A percentile compares a stretch with the other conserved stretches of the same genome.
phyloP scores from a whole-genome alignment of 805 yeast genomes.

The Jamesozyma hellenica region DNA sequence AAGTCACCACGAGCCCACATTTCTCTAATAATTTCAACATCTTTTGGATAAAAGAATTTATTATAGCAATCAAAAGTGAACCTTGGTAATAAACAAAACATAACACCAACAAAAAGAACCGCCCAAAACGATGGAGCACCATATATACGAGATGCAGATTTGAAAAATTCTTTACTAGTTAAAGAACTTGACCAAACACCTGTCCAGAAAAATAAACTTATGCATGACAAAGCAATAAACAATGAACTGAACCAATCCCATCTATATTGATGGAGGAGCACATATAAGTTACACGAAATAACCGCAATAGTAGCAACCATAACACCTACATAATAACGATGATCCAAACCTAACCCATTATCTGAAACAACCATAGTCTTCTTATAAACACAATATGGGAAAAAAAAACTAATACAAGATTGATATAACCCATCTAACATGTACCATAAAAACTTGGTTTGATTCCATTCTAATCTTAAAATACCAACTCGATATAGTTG shows the following conservation, averaged over 20 bases:
- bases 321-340: constrained; percentile 64
- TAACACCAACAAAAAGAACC: constrained; percentile 51
- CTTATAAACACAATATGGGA: constrained; percentile 51
- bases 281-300: constrained; percentile 55
- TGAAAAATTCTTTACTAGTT: constrained; percentile 50
- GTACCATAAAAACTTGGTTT: constrained; percentile 57
- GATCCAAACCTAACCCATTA: constrained; percentile 54
- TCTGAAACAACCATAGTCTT: constrained; percentile 35
- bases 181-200: constrained; percentile 62
- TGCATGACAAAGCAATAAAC: constrained; percentile 46
- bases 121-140: constrained; percentile 61
- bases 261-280: constrained; percentile 57
- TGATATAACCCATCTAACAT: constrained; percentile 74
- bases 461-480: constrained; percentile 59
- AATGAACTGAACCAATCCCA: constrained; percentile 72
- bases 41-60: constrained; percentile 49
- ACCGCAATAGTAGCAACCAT: constrained; percentile 58
- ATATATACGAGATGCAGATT: constrained; percentile 54
- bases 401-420: constrained; percentile 60
- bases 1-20: constrained; percentile 58
- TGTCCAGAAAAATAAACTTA: constrained; percentile 64
- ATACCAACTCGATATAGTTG: constrained; percentile 69
- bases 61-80: constrained; percentile 48
- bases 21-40: constrained; percentile 66
- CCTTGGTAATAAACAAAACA: constrained; percentile 59